A percentile compares a stretch with the other conserved stretches of the same genome.
Evolutionary conservation across 805 yeast species (phyloP).

Genomic region (Sungouiella thailandica): DNA sequence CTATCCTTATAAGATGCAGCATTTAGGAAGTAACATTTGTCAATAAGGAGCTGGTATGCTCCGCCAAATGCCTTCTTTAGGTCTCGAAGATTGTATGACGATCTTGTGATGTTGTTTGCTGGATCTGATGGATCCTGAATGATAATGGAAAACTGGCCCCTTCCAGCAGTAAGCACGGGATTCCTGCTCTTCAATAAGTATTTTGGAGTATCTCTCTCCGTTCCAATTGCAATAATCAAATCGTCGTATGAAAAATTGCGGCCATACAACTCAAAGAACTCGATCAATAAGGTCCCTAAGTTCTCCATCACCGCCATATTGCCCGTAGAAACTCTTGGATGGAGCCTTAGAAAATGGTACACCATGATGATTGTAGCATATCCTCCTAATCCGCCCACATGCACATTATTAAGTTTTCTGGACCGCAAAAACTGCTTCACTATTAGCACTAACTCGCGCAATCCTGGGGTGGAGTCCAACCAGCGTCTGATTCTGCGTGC

Average conservation of each 20-base stretch:
- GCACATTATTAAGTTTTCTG: constrained; percentile 77
- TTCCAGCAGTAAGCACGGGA: constrained; percentile 45
- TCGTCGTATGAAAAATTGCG: constrained; percentile 80
- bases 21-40: constrained; percentile 71
- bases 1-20: constrained; percentile 61
- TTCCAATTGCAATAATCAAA: constrained; percentile 62
- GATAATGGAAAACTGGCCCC: constrained; percentile 59
- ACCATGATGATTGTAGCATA: constrained; percentile 87
- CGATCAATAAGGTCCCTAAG: constrained; percentile 80
- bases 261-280: constrained; percentile 91
- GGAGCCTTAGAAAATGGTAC: constrained; percentile 69
- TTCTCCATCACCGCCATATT: constrained; percentile 67
- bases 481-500: constrained; percentile 74
- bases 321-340: constrained; percentile 68
- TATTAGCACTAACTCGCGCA: constrained; percentile 75
- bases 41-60: constrained; percentile 72
- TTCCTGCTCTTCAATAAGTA: constrained; percentile 57
- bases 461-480: constrained; percentile 68
- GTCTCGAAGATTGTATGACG: constrained; percentile 75
- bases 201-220: constrained; percentile 47
- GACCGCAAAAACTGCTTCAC: constrained; percentile 81
- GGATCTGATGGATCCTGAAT: constrained; percentile 89
- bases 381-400: constrained; percentile 93
- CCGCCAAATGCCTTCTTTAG: constrained; percentile 85
- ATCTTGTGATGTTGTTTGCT: constrained; percentile 77